Base-by-base conservation (phyloP, 805 yeast species). In the Lipomyces mesembrius region DNA sequence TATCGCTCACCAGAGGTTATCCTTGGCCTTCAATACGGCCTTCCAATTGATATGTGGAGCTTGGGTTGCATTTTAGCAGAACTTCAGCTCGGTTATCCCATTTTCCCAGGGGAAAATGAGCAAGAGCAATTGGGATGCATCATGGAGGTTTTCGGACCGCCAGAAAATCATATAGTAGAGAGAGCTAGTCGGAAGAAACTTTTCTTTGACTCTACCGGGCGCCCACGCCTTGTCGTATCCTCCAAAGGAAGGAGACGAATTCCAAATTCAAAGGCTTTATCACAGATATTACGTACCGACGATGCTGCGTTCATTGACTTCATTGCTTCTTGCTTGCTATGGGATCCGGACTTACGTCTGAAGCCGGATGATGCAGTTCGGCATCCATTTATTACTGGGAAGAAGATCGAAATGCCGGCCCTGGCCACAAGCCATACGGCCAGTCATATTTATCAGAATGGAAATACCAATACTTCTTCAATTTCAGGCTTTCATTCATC, bases 11-110 rank as follows among this genome's bases (percentile, higher is more conserved):
- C 99, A 0, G 99, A 95, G 78, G 84, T 95, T 67, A 90, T 95
- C 75, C 87, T 95, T 63, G 99, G 99, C 1, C 86, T 93, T 66
- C 84, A 88, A 51, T 95, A 95, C 77, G 87, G 96, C 3, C 88
- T 96, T 2, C 91, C 92, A 75, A 94, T 95, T 66, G 99, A 95
- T 78, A 89, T 93, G 74, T 95, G 99, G 99, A 97, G 98, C 20
- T 82, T 94, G 67, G 99, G 98, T 0, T 94, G 99, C 81, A 97
- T 95, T 46, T 80, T 95, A 67, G 97, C 98, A 14, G 99, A 95
- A 79, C 88, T 95, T 91, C 83, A 89, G 64, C 84, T 92, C 69
- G 98, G 98, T 17, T 88, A 87, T 76, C 97, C 98, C 0, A 87
- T 95, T n/a, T 95, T 95, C 81, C 97, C 93, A 79, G 98, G 99